Conservation (phyloP, 2,329 filamentous ascomycete genomes). For the Aspergillus vadensis region DNA sequence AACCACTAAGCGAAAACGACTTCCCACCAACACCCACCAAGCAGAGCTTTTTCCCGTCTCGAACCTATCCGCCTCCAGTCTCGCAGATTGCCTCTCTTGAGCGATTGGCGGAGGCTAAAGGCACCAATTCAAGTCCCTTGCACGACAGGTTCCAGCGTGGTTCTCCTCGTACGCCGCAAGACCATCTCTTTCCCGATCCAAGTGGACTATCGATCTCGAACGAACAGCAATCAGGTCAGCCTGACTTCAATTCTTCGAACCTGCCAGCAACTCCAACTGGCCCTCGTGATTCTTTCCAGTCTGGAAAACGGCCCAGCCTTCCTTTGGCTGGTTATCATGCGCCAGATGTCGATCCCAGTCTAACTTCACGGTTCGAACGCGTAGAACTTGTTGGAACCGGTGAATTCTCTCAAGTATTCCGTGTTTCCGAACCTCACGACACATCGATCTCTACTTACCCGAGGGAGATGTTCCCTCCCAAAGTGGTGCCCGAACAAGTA, state of each 20-base stretch:
- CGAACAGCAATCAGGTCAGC: conserved; percentile 43
- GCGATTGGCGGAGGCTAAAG: conserved; percentile 35
- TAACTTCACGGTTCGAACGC: conserved; percentile 76
- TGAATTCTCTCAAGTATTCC: conserved; percentile 91
- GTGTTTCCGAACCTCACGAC: conserved; percentile 59
- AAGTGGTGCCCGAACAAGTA: conserved; percentile 60
- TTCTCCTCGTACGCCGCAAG: conserved; percentile 77
- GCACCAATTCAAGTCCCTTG: conserved; percentile 57
- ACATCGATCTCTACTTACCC: conserved; percentile 44
- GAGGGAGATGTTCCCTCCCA: conserved; percentile 54
- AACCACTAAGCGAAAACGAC: conserved; percentile 65
- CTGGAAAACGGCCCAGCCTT: conserved; percentile 64
- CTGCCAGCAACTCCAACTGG: conserved; percentile 82
- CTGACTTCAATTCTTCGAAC: conserved; percentile 47
- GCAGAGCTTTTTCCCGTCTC: conserved; percentile 42
- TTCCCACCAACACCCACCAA: conserved; percentile 95
- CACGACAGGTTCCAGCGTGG: conserved; percentile 55
- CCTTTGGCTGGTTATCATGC: conserved; percentile 71
- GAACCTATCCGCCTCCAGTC: conserved; percentile 37
- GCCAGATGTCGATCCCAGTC: conserved; percentile 71
- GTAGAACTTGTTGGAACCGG: conserved; percentile 81
- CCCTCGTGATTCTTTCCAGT: conserved; percentile 60
- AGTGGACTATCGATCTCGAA: conserved; percentile 79
- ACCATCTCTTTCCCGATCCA: conserved; percentile 73
- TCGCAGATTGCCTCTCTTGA: conserved; percentile 39